phyloP scores from a whole-genome alignment of 1,284 basidiomycete genomes.

The Microbotryum scabiosae region DNA sequence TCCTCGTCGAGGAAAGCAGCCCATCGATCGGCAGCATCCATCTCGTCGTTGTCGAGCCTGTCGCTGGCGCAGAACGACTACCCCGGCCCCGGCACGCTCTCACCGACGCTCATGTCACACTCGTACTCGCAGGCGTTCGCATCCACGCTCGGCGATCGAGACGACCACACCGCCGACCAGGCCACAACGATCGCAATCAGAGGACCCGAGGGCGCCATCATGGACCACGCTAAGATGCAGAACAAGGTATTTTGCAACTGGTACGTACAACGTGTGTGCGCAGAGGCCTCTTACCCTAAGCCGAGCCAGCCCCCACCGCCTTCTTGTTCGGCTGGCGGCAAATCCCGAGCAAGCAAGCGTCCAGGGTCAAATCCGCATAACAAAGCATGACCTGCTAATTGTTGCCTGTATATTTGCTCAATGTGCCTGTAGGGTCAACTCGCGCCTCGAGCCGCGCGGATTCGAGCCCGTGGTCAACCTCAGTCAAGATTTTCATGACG shows the following conservation, averaged over 20 bases:
- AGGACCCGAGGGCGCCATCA: too few species aligned
- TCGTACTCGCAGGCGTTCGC: too few species aligned
- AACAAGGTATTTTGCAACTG: constrained; percentile 80
- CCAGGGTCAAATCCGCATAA: too few species aligned
- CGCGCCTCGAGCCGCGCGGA: constrained; percentile 76
- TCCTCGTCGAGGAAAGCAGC: too few species aligned
- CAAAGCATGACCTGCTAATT: background rate
- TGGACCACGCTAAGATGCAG: constrained; percentile 50
- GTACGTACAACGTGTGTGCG: constrained; percentile 41
- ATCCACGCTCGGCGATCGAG: too few species aligned
- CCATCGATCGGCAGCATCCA: too few species aligned
- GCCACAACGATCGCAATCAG: too few species aligned
- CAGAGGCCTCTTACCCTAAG: background rate
- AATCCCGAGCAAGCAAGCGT: background rate
- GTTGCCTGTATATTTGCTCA: background rate
- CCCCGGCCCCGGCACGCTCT: too few species aligned
- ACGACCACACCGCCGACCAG: too few species aligned
- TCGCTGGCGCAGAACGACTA: too few species aligned
- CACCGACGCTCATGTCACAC: too few species aligned
- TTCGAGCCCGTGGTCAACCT: constrained; percentile 86
- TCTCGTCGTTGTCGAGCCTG: too few species aligned
- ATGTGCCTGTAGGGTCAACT: constrained; percentile 62
- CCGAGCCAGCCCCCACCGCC: background rate
- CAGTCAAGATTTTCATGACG: constrained; percentile 84
- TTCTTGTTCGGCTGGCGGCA: background rate